phyloP scores from a whole-genome alignment of 2,329 filamentous ascomycete genomes.

The Coniochaeta sp. region DNA sequence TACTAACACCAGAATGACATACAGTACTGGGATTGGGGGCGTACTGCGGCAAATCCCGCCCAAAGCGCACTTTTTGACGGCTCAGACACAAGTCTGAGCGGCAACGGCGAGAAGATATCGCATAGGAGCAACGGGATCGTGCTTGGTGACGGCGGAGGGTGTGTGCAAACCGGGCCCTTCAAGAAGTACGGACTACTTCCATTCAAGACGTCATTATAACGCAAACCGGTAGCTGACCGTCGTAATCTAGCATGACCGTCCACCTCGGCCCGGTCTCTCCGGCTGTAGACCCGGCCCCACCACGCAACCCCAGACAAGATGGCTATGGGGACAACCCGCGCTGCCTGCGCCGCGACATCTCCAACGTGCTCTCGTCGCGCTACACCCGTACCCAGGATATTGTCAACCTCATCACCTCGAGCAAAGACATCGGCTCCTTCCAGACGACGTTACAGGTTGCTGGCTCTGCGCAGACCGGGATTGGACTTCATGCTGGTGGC shows the following conservation, averaged over 20 bases:
- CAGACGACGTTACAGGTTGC: slow-evolving; percentile 35
- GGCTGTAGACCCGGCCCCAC: slow-evolving; percentile 16
- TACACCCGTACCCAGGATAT: slow-evolving; percentile 20
- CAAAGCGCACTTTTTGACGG: slow-evolving; percentile 44
- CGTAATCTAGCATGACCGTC: slow-evolving; percentile 20
- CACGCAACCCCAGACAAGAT: slow-evolving; percentile 20
- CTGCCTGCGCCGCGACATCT: slow-evolving; percentile 34
- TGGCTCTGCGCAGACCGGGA: slow-evolving; percentile 9
- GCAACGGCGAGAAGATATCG: slow-evolving; percentile 32
- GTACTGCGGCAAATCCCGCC: slow-evolving; percentile 21
- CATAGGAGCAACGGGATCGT: slow-evolving; percentile 21
- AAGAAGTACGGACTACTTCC: slow-evolving; percentile 25
- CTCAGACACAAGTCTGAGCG: slow-evolving; percentile 39
- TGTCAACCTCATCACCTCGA: slow-evolving; percentile 26
- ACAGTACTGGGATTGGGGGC: slow-evolving; percentile 44
- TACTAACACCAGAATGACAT: slow-evolving; percentile 5
- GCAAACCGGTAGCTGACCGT: too few relatives aligned
- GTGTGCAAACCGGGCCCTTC: slow-evolving; percentile 42
- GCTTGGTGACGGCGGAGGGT: slow-evolving; percentile 48
- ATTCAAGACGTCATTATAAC: neutral
- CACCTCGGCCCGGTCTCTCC: slow-evolving; percentile 26
- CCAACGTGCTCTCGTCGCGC: slow-evolving; percentile 18
- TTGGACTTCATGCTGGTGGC: slow-evolving; percentile 23
- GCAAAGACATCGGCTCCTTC: slow-evolving; percentile 29
- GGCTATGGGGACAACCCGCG: slow-evolving; percentile 35